These are phyloP conservation scores for Podaxis sp. DNA, from an alignment of 768 basidiomycete species.

Conservation along the genomic window DNA sequence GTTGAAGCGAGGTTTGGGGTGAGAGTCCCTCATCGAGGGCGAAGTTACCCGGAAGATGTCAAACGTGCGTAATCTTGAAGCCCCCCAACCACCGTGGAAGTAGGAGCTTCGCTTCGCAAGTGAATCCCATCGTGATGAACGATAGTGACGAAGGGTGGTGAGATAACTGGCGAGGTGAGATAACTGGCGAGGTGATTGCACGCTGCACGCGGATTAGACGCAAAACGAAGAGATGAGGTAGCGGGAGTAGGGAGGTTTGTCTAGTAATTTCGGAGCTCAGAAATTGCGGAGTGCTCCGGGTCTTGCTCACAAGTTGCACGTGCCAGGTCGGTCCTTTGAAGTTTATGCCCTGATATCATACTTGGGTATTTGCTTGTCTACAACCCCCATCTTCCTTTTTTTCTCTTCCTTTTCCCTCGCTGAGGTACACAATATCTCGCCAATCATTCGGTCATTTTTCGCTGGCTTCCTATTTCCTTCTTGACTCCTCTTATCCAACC, in stretches of 20 bases:
- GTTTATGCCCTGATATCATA: constrained; percentile 14
- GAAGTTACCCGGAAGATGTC: background rate
- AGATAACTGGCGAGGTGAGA: background rate
- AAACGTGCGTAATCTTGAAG: constrained; percentile 2
- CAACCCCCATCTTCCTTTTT: background rate
- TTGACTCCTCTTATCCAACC: background rate
- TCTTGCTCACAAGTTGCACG: constrained; percentile 9
- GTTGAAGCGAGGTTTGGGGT: background rate
- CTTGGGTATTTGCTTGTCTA: constrained; percentile 5
- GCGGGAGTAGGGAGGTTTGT: background rate
- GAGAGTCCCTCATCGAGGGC: background rate
- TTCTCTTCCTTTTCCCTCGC: background rate
- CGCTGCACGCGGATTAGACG: background rate
- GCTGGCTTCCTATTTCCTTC: background rate
- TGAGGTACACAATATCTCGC: background rate
- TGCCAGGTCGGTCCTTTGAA: constrained; percentile 2
- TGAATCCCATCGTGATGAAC: background rate
- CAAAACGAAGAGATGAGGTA: background rate
- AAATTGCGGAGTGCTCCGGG: constrained; percentile 14
- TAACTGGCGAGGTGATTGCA: background rate
- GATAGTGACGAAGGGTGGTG: background rate
- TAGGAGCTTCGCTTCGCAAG: background rate
- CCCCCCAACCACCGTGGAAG: constrained; percentile 2
- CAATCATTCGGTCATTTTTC: background rate
- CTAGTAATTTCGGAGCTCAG: background rate